Percentiles rank a stretch among this genome's conserved stretches.
Conservation (phyloP, 164 flowering plant genomes). For the Kingdonia uniflora region DNA sequence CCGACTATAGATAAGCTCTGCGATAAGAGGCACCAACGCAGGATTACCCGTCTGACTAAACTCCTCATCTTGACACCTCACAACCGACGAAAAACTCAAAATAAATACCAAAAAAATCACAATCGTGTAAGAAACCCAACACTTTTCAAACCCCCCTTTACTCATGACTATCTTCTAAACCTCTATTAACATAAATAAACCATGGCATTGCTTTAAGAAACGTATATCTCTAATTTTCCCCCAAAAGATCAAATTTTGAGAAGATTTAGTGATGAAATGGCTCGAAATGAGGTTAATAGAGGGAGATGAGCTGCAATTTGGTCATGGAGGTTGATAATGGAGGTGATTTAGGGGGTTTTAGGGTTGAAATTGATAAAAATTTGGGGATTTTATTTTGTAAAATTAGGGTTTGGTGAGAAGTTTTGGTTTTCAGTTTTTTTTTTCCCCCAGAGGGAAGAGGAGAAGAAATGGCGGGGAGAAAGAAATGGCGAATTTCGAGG, state of each 20-base stretch:
- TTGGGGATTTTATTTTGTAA: background rate
- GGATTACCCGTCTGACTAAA: conserved; percentile 13
- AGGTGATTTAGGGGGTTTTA: background rate
- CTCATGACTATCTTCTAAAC: conserved; percentile 3
- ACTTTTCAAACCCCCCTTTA: conserved; percentile 1
- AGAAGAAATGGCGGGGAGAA: conserved; percentile 45
- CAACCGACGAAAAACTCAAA: conserved; percentile 2
- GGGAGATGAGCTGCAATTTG: conserved; percentile 2
- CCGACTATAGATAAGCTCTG: conserved; percentile 25
- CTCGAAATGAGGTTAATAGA: background rate
- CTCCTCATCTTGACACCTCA: conserved; percentile 7
- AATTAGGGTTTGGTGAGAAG: conserved; percentile 11
- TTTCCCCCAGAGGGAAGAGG: too few species aligned
- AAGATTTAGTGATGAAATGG: background rate
- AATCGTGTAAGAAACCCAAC: background rate
- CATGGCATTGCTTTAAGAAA: conserved; percentile 4
- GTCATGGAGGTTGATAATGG: background rate
- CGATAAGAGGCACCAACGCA: conserved; percentile 26
- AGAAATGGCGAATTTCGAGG: conserved; percentile 24
- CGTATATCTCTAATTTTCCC: background rate
- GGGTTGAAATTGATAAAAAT: background rate
- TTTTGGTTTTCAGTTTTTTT: too few species aligned
- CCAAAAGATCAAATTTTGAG: background rate
- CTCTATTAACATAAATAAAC: background rate
- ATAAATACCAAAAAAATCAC: conserved; percentile 3